phyloP scores from a whole-genome alignment of 1,139 yeast species.

The Yamadazyma friedrichii region DNA sequence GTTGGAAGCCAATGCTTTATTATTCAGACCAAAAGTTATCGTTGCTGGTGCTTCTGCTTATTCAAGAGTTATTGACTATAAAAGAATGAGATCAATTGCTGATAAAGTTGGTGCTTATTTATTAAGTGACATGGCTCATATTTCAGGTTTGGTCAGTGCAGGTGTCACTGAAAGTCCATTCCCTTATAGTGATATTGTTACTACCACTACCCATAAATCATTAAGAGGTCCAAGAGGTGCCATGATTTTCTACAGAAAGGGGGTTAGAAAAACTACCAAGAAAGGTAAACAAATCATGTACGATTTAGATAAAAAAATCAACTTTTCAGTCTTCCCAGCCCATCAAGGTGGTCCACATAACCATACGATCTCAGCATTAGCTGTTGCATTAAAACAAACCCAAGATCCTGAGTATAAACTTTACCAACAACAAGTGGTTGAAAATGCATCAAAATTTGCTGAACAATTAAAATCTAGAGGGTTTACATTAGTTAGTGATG shows the following conservation, averaged over 20 bases:
- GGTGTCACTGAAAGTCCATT: conserved; percentile 91
- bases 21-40: conserved; percentile 91
- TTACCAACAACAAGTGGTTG: conserved; percentile 80
- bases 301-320: conserved; percentile 86
- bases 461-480: conserved; percentile 64
- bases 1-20: conserved; percentile 75
- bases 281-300: conserved; percentile 85
- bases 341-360: conserved; percentile 99
- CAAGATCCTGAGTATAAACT: conserved; percentile 78
- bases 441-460: conserved; percentile 79
- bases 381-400: conserved; percentile 93
- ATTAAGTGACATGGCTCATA: conserved; percentile 95
- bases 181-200: conserved; percentile 91
- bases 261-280: conserved; percentile 79
- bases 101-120: conserved; percentile 92
- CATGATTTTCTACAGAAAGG: conserved; percentile 95
- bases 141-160: conserved; percentile 91
- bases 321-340: conserved; percentile 97
- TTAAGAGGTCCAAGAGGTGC: conserved; percentile 99
- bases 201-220: conserved; percentile 96
- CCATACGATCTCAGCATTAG: conserved; percentile 93
- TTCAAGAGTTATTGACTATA: conserved; percentile 87
- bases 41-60: conserved; percentile 98
- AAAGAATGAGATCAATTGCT: conserved; percentile 84
- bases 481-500: conserved; percentile 80